Evolutionary conservation across 805 yeast genomes (phyloP).

Genomic region (Yamadazyma sp.): DNA sequence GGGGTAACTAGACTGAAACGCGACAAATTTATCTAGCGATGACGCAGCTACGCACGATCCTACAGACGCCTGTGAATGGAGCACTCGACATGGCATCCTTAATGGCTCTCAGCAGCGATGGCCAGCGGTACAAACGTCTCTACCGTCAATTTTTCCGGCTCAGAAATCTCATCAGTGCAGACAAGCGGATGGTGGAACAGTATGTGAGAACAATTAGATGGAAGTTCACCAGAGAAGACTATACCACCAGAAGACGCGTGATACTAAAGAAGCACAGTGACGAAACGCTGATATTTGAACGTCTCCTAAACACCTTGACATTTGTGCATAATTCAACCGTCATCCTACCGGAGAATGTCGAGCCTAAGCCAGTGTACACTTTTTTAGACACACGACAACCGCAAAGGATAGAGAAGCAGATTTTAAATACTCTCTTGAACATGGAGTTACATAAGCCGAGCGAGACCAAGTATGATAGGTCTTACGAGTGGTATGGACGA

Average conservation of each 20-base stretch:
- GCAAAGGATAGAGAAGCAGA: constrained; percentile 22
- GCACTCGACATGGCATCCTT: neutral
- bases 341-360: constrained; percentile 12
- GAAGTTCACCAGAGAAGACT: constrained; percentile 22
- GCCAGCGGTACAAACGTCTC: constrained; percentile 17
- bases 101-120: neutral
- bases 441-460: constrained; percentile 25
- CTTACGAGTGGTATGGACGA: constrained; percentile 23
- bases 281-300: constrained; percentile 16
- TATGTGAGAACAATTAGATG: constrained; percentile 27
- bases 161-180: constrained; percentile 24
- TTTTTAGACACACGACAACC: constrained; percentile 19
- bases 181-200: constrained; percentile 11
- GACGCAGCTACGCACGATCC: constrained; percentile 1
- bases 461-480: constrained; percentile 24
- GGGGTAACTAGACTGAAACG: constrained; percentile 2
- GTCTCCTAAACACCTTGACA: constrained; percentile 28
- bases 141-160: constrained; percentile 36
- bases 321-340: constrained; percentile 36
- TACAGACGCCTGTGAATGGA: neutral
- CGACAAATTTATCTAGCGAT: neutral
- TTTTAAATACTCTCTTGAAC: constrained; percentile 24
- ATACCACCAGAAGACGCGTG: constrained; percentile 17
- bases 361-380: constrained; percentile 14
- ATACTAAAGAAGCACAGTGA: constrained; percentile 13